Evolutionary conservation across 2,329 filamentous ascomycete genomes (phyloP).

Genomic region (Penicillium sp.): DNA sequence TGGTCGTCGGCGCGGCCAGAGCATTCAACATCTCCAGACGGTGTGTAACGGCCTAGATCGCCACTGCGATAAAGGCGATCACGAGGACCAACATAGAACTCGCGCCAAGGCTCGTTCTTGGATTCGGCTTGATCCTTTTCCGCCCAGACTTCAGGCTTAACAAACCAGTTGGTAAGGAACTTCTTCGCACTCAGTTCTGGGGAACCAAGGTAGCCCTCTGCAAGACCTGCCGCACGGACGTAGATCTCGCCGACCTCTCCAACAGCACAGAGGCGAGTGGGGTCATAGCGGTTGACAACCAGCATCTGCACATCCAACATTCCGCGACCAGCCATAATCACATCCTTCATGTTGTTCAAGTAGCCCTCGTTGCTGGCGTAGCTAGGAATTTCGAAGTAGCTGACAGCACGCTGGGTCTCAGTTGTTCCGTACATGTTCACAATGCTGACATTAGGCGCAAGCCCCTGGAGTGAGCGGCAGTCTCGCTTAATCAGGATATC

Average conservation of each 20-base stretch:
- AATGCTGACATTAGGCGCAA: constrained; percentile 73
- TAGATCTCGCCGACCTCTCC: constrained; percentile 85
- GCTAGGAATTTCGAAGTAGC: constrained; percentile 76
- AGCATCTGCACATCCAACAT: constrained; percentile 89
- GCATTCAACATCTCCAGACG: constrained; percentile 70
- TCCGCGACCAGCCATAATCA: constrained; percentile 78
- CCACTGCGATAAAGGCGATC: constrained; percentile 87
- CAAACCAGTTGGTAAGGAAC: constrained; percentile 84
- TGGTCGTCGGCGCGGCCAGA: constrained; percentile 82
- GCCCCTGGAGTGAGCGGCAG: constrained; percentile 70
- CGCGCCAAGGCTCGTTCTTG: constrained; percentile 69
- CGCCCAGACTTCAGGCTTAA: constrained; percentile 69
- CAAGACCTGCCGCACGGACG: constrained; percentile 76
- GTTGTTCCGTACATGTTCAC: constrained; percentile 89
- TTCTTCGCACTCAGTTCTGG: constrained; percentile 68
- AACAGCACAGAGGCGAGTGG: constrained; percentile 69
- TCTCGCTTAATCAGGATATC: constrained; percentile 85
- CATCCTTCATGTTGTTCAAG: constrained; percentile 67
- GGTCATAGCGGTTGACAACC: constrained; percentile 70
- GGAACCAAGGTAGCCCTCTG: constrained; percentile 71
- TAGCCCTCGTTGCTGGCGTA: constrained; percentile 62
- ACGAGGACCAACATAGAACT: constrained; percentile 75
- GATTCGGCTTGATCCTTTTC: constrained; percentile 60
- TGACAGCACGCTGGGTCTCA: constrained; percentile 78
- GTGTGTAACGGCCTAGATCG: constrained; percentile 75